These are phyloP conservation scores for Penicillium simplicissimum DNA, from an alignment of 495 filamentous ascomycete genomes.

Conservation along the genomic window DNA sequence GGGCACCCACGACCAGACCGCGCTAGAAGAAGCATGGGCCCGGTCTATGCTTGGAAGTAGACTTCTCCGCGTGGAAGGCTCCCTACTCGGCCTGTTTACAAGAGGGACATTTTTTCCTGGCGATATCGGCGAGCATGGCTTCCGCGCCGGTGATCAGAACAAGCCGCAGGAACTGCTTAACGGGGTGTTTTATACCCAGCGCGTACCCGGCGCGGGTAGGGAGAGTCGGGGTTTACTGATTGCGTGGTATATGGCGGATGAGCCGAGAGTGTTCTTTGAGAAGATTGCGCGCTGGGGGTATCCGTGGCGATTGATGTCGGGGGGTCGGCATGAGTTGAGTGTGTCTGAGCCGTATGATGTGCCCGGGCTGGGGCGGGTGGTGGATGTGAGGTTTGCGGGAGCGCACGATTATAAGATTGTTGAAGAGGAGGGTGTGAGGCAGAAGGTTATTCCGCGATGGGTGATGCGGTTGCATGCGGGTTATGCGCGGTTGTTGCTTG, in stretches of 20 bases:
- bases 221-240: slow-evolving; percentile 28
- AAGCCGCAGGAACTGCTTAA: slow-evolving; percentile 23
- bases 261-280: slow-evolving; percentile 32
- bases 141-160: slow-evolving; percentile 3
- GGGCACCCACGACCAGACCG: background rate
- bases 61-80: slow-evolving; percentile 26
- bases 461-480: slow-evolving; percentile 31
- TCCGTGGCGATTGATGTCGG: slow-evolving; percentile 39
- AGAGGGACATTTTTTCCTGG: slow-evolving; percentile 17
- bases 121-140: slow-evolving; percentile 21
- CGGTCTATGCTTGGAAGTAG: slow-evolving; percentile 22
- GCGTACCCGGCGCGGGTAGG: slow-evolving; percentile 6
- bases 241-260: slow-evolving; percentile 28
- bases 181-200: slow-evolving; percentile 24
- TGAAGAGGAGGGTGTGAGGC: slow-evolving; percentile 18
- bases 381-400: slow-evolving; percentile 36
- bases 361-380: slow-evolving; percentile 13
- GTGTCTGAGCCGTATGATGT: slow-evolving; percentile 30
- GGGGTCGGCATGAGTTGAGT: slow-evolving; percentile 37
- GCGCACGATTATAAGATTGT: slow-evolving; percentile 39
- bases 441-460: slow-evolving; percentile 37
- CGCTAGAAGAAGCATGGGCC: slow-evolving; percentile 33
- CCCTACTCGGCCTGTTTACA: slow-evolving; percentile 23
- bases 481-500: slow-evolving; percentile 30
- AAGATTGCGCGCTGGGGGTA: slow-evolving; percentile 34